These are phyloP conservation scores for Gnetum montanum DNA, from an alignment of 75 land plant genomes.

Conservation along the genomic window DNA sequence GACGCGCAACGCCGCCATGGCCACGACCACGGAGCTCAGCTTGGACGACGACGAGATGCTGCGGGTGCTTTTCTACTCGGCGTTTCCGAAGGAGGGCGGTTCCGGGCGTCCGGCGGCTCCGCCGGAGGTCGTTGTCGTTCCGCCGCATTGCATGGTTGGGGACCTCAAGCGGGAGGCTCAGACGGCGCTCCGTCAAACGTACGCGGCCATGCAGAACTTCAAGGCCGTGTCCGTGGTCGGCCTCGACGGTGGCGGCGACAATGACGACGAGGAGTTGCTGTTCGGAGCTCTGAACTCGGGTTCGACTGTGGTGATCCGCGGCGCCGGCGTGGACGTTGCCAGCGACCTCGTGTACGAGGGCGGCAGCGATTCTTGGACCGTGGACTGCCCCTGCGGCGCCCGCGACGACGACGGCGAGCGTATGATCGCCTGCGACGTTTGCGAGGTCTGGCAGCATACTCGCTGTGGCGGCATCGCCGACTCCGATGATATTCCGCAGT, in stretches of 20 bases:
- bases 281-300: slow-evolving; percentile 40
- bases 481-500: slow-evolving; percentile 56
- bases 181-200: slow-evolving; percentile 47
- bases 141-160: slow-evolving; percentile 43
- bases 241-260: slow-evolving; percentile 27
- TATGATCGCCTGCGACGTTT: slow-evolving; percentile 79
- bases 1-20: slow-evolving; percentile 13
- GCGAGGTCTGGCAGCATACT: slow-evolving; percentile 91
- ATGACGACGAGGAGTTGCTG: slow-evolving; percentile 38
- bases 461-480: slow-evolving; percentile 60
- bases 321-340: slow-evolving; percentile 23
- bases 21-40: slow-evolving; percentile 6
- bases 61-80: slow-evolving; percentile 22
- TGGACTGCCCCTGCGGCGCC: slow-evolving; percentile 79
- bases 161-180: slow-evolving; percentile 71
- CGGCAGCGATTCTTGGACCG: slow-evolving; percentile 20
- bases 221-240: slow-evolving; percentile 33
- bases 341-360: slow-evolving; percentile 32
- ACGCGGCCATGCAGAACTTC: slow-evolving; percentile 40
- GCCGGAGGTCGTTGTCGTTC: slow-evolving; percentile 45
- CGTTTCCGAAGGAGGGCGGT: slow-evolving; percentile 8
- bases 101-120: slow-evolving; percentile 28
- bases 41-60: slow-evolving; percentile 29
- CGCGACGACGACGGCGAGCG: slow-evolving; percentile 84
- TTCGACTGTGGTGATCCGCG: slow-evolving; percentile 35